Conservation (phyloP, 345 rosid species). For the Moricandia arvensis region DNA sequence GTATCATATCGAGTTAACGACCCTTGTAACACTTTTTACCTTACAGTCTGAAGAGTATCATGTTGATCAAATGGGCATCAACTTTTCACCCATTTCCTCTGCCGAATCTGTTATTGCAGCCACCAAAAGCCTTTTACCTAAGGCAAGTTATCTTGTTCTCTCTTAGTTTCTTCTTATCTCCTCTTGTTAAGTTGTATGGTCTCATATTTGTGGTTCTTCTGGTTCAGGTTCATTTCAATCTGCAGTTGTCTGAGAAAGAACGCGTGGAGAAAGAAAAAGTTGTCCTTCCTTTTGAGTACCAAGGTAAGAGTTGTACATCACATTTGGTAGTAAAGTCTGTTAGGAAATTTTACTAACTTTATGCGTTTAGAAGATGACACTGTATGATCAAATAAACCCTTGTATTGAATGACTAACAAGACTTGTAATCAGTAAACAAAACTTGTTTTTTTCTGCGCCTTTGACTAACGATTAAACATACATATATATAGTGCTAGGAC, state of each 20-base stretch:
- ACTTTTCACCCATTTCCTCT: constrained; percentile 56
- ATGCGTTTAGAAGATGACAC: no score
- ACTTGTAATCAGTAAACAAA: no score
- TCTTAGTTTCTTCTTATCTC: background rate
- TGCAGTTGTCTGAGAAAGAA: constrained; percentile 80
- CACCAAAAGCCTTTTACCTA: constrained; percentile 64
- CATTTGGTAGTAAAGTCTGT: no score
- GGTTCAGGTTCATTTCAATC: constrained; percentile 78
- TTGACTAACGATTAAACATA: no score
- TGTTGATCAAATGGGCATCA: constrained; percentile 55
- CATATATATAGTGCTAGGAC: no score
- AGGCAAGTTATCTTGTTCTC: constrained; percentile 45
- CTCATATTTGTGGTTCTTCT: constrained; percentile 22
- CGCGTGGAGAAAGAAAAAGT: constrained; percentile 70
- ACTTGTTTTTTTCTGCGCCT: no score
- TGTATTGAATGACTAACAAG: no score
- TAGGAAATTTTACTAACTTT: no score
- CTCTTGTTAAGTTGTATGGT: background rate
- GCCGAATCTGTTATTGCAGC: constrained; percentile 38
- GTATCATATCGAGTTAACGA: constrained; percentile 2
- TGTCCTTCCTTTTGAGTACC: constrained; percentile 95
- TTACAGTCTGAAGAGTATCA: constrained; percentile 67
- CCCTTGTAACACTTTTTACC: constrained; percentile 14
- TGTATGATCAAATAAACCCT: no score
- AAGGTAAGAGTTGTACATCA: no score